Base-by-base conservation (phyloP, 768 basidiomycete species). In the Collybiopsis confluens region DNA sequence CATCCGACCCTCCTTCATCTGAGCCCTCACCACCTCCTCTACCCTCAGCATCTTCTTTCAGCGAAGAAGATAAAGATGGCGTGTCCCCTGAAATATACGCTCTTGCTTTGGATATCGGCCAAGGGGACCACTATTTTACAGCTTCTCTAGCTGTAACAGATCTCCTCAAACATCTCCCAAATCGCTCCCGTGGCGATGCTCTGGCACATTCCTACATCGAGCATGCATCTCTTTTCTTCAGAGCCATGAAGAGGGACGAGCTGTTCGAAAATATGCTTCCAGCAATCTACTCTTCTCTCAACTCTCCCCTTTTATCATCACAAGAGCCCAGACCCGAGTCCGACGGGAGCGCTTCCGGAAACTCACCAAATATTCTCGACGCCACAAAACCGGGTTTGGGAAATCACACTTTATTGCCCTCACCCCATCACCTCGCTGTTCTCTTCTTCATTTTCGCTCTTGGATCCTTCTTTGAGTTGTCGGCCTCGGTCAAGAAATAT, bases 391-490 rank as follows among this genome's bases (percentile, higher is more conserved):
- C 30, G 18, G 24, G 26, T 4, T 38, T 15, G 18, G 33, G 11
- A 6, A 35, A 15, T 21, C 47, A 3, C 16, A 21, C 8, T 11
- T 37, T 37, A 18, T n/a, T n/a, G n/a, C 51, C 66, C 9, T 61
- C 63, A 24, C 69, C 78, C 1, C 87, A 83, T 62, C 71, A 73
- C 8, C 72, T 86, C 23, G 77, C 82, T 0, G 73, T 76, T 30
- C 55, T 81, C 24, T 86, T 73, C 65, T 82, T 85, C 64, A 59
- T 84, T 20, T 75, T 86, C 41, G 81, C 84, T 1, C 73, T 86
- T 9, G 84, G 84, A 1, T 80, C 79, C 6, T 67, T 85, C n/a
- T 68, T 85, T 37, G 83, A 86, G 56, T 63, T 81, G 1, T 62
- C 62, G 52, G 64, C 62, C n/a, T 70, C 68, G 6, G 20, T 45